Evolutionary conservation across 2,329 filamentous ascomycete genomes (phyloP), one percentile per base, ranked within the genome.

Genomic region (Aspergillus oerlinghausenensis): DNA sequence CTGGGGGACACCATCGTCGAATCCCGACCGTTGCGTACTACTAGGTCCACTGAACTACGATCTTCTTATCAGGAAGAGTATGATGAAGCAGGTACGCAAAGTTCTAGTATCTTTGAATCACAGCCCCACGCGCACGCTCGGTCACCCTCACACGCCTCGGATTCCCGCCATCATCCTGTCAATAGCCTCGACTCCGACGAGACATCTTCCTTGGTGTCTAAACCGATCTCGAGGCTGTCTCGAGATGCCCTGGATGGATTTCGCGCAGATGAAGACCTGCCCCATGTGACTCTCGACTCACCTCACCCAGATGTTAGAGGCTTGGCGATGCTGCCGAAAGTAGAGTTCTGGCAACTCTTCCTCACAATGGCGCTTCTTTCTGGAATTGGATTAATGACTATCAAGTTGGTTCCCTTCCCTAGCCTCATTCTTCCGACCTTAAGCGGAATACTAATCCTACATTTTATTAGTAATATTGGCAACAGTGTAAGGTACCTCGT

Each of bases 371-470:
- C 88, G 42, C 83, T 97, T n/a, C 79, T 97, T 60, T 91, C 92
- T 4, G 94, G 94, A 52, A 89, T 97, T 65, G 94, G 94, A 10
- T 78, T 99, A 63, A 99, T 99, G 94, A 97, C 93, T 0, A 99
- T 99, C 76, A 99, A 99, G 92, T 96, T 64, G 10, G 56, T 60
- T 43, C 29, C 42, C 25, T 21, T 26, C 14, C 43, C 21, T 17
- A 11, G 23, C 23, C 43, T 47, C 5, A 7, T 14, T 38, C 32
- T 38, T 38, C 32, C 17, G 14, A 43, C 21, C 19, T 25, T 17
- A 49, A 28, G 54, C 26, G 26, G n/a, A 8, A 42, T n/a, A 21
- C 49, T 8, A 4, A 52, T 45, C 59, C 76, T 78, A 67, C 77
- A 19, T 14, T 23, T 50, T 10, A 45, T 23, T 64, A 96, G 91